A percentile compares a stretch with the other conserved stretches of the same genome.
Conservation (phyloP, 352 stramenopile species). For the Globisporangium nagaii region DNA sequence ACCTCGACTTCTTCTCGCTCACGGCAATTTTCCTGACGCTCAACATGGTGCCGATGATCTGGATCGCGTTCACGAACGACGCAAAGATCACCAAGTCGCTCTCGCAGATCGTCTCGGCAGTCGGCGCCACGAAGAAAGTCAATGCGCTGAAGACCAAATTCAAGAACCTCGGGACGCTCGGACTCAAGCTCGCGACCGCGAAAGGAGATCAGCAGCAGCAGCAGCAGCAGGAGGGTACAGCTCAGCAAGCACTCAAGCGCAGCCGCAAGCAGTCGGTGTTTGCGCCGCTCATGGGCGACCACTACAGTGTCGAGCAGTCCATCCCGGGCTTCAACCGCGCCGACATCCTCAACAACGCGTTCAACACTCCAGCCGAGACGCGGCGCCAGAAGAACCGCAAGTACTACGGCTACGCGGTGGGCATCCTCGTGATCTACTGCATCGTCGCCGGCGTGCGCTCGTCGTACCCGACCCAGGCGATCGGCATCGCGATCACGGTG, state of each 20-base stretch:
- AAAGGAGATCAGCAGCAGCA: constrained; percentile 21
- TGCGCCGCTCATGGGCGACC: constrained; percentile 62
- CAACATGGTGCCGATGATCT: constrained; percentile 90
- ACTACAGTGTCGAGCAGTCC: constrained; percentile 76
- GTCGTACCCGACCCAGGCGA: constrained; percentile 45
- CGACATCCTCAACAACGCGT: constrained; percentile 76
- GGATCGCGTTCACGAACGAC: constrained; percentile 88
- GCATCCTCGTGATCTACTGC: constrained; percentile 49
- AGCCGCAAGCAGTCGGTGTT: constrained; percentile 68
- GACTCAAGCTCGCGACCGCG: constrained; percentile 60
- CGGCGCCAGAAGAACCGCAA: constrained; percentile 41
- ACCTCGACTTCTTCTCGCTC: constrained; percentile 76
- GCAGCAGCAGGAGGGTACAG: constrained; percentile 3
- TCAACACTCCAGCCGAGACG: constrained; percentile 55
- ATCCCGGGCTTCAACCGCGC: constrained; percentile 66
- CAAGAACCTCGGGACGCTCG: constrained; percentile 74
- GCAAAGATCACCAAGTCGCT: constrained; percentile 81
- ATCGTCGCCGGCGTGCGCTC: constrained; percentile 52
- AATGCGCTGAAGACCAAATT: constrained; percentile 75
- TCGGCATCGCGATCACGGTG: constrained; percentile 65
- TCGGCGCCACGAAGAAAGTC: constrained; percentile 73
- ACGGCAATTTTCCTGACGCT: constrained; percentile 77
- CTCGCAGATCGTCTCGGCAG: constrained; percentile 68
- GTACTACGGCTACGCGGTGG: constrained; percentile 44
- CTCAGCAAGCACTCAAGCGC: constrained; percentile 8